phyloP scores from a whole-genome alignment of 331 rosid genomes.

The Erythrophleum ivorense region DNA sequence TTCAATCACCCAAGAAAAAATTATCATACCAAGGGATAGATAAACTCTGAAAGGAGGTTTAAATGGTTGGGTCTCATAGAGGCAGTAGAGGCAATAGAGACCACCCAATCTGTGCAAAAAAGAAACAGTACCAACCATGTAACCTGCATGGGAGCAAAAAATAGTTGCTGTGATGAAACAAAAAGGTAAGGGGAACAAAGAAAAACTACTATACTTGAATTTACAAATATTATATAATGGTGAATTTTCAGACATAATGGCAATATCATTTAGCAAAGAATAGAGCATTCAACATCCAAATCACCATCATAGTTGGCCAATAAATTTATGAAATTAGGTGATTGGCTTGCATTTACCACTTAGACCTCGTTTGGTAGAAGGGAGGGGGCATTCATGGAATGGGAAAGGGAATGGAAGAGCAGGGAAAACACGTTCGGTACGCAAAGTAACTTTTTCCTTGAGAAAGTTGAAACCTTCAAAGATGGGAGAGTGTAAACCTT shows the following conservation, averaged over 20 bases:
- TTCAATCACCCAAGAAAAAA: background rate
- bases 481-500: no score
- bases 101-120: conserved; percentile 73
- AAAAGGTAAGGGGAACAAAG: conserved; percentile 6
- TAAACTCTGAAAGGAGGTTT: conserved; percentile 78
- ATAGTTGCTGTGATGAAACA: conserved; percentile 24
- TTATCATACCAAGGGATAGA: conserved; percentile 73
- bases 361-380: no score
- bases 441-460: no score
- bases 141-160: conserved; percentile 59
- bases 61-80: conserved; percentile 89
- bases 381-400: no score
- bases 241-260: conserved; percentile 20
- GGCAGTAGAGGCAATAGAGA: conserved; percentile 83
- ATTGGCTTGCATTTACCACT: conserved; percentile 24
- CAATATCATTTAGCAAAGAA: conserved; percentile 25
- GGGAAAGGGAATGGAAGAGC: no score
- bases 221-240: background rate
- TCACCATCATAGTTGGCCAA: background rate
- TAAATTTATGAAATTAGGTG: conserved; percentile 26
- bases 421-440: no score
- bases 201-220: conserved; percentile 6
- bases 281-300: conserved; percentile 33
- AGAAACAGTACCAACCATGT: conserved; percentile 57
- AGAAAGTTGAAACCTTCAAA: no score